Evolutionary conservation across 768 basidiomycete species (phyloP).

Genomic region (Agrocybe chaxingu): DNA sequence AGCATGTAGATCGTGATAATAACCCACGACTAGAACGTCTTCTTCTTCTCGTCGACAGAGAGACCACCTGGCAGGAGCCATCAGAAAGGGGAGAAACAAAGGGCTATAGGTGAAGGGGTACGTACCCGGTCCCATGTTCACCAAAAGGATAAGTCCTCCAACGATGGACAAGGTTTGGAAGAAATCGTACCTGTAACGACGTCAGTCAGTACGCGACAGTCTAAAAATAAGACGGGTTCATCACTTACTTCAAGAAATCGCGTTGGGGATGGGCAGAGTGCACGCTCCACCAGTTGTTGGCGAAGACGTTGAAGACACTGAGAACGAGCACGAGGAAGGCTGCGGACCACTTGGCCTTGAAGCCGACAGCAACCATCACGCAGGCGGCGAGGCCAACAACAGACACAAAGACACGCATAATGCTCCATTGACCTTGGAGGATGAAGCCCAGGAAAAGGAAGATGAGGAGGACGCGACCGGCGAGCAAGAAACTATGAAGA

Average conservation of each 20-base stretch:
- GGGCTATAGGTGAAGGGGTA: constrained; percentile 4
- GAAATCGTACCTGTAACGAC: constrained; percentile 81
- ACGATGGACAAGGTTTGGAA: constrained; percentile 99
- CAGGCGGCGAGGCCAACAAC: constrained; percentile 90
- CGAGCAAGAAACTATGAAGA: constrained; percentile 81
- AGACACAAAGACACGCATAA: constrained; percentile 83
- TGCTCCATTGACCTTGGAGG: constrained; percentile 87
- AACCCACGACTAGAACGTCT: constrained; percentile 59
- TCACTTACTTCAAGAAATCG: constrained; percentile 94
- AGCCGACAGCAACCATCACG: constrained; percentile 94
- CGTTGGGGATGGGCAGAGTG: constrained; percentile 90
- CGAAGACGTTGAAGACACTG: constrained; percentile 94
- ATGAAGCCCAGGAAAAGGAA: constrained; percentile 99
- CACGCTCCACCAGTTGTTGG: constrained; percentile 98
- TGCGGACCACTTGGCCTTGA: constrained; percentile 99
- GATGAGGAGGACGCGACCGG: constrained; percentile 94
- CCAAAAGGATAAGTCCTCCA: constrained; percentile 93
- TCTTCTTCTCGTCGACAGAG: constrained; percentile 99
- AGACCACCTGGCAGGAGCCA: constrained; percentile 64
- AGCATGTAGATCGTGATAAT: too few species aligned
- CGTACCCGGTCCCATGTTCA: constrained; percentile 95
- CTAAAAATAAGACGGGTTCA: constrained; percentile 8
- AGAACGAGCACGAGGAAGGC: constrained; percentile 90
- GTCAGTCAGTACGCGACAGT: constrained; percentile 16
- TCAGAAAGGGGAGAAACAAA: neutral